A percentile compares a stretch with the other conserved stretches of the same genome.
Conservation (phyloP, 768 basidiomycete species). For the Lactarius trivialis region DNA sequence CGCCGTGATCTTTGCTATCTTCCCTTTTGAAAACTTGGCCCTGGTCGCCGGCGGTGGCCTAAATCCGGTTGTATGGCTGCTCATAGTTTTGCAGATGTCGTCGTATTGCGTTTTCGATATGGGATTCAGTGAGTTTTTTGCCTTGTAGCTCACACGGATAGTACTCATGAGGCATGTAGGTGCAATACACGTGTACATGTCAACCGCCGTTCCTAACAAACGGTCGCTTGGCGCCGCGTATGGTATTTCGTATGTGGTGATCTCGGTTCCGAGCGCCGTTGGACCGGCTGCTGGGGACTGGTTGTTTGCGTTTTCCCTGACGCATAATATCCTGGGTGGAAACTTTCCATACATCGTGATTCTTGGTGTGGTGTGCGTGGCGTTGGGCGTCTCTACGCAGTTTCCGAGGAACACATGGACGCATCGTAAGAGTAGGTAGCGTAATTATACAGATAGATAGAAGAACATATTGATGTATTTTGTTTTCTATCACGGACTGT, state of each 20-base stretch:
- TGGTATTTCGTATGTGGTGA: constrained; percentile 37
- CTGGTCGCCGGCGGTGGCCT: not conserved
- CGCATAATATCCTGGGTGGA: constrained; percentile 20
- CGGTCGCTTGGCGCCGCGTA: constrained; percentile 62
- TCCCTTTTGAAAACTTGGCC: constrained; percentile 23
- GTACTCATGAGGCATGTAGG: constrained; percentile 33
- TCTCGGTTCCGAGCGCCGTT: constrained; percentile 34
- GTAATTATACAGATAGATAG: not conserved
- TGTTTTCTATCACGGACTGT: not conserved
- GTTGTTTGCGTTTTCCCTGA: constrained; percentile 57
- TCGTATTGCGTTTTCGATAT: not conserved
- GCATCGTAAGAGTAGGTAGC: not conserved
- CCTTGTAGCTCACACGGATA: not conserved
- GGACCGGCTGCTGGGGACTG: constrained; percentile 57
- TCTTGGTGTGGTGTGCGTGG: not conserved
- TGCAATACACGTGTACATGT: constrained; percentile 63
- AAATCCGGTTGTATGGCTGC: not conserved
- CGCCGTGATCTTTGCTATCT: constrained; percentile 24
- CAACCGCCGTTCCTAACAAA: constrained; percentile 54
- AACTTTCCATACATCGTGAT: not conserved
- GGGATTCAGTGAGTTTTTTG: not conserved
- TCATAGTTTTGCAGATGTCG: not conserved
- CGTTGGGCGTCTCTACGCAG: not conserved
- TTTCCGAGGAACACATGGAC: not conserved
- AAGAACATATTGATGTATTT: not conserved